Percentiles rank a stretch among this genome's conserved stretches.
Evolutionary conservation across 192 early-diverging fungal species (phyloP).

Genomic region (Podila minutissima): DNA sequence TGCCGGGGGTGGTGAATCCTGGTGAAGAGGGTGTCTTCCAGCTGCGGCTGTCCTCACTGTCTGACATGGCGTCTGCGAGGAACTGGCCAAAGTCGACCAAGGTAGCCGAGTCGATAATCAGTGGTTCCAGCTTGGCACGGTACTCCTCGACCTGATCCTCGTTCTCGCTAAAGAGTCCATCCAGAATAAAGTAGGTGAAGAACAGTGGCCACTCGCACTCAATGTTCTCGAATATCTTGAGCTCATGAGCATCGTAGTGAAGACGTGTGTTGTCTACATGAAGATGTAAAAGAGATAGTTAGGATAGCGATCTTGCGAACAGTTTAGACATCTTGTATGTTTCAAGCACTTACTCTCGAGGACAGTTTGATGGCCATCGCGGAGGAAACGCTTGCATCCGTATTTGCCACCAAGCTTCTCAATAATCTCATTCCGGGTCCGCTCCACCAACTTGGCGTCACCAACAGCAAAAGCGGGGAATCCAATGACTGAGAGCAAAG

Average conservation of each 20-base stretch:
- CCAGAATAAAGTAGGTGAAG: slow-evolving; percentile 85
- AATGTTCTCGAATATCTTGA: slow-evolving; percentile 81
- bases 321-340: not conserved
- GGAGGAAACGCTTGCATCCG: slow-evolving; percentile 83
- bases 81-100: slow-evolving; percentile 56
- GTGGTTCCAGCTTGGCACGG: slow-evolving; percentile 66
- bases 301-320: not conserved
- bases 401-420: slow-evolving; percentile 82
- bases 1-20: slow-evolving; percentile 8
- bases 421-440: slow-evolving; percentile 75
- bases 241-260: slow-evolving; percentile 81
- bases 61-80: slow-evolving; percentile 17
- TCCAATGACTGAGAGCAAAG: slow-evolving; percentile 81
- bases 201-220: slow-evolving; percentile 92
- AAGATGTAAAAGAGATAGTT: not conserved
- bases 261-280: slow-evolving; percentile 67
- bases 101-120: slow-evolving; percentile 73
- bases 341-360: slow-evolving; percentile 54
- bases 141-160: slow-evolving; percentile 73
- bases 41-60: slow-evolving; percentile 15
- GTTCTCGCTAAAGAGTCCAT: slow-evolving; percentile 77
- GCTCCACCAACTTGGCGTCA: slow-evolving; percentile 65
- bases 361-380: slow-evolving; percentile 85
- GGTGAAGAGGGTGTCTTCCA: slow-evolving; percentile 31
- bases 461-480: slow-evolving; percentile 86